Conservation (phyloP, 148 eudicot genomes). For the Rhododendron griersonianum region DNA sequence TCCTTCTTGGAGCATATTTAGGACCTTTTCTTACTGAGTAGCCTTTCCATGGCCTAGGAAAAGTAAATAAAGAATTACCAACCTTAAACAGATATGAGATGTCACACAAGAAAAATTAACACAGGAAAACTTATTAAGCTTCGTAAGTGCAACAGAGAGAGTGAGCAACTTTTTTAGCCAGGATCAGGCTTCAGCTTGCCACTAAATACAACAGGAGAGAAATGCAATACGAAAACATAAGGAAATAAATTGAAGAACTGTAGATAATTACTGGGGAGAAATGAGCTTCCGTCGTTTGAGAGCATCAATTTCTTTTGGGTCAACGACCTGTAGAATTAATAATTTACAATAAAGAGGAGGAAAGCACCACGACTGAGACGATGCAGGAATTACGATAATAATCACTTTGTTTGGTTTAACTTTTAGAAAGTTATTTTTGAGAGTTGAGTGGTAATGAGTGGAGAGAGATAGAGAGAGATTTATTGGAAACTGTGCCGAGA, state of each 20-base stretch:
- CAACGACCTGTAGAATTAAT: conserved; percentile 48
- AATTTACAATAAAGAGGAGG: neutral
- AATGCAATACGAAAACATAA: neutral
- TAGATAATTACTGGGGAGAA: conserved; percentile 52
- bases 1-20: conserved; percentile 78
- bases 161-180: neutral
- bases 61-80: no score
- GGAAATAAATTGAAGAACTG: neutral
- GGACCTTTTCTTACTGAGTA: conserved; percentile 73
- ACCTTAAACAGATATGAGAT: no score
- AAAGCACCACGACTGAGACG: neutral
- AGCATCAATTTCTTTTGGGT: conserved; percentile 56
- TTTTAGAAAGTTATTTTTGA: no score
- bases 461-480: no score
- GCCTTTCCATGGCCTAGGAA: conserved; percentile 79
- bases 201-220: neutral
- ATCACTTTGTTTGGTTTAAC: no score
- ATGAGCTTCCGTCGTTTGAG: conserved; percentile 81
- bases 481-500: no score
- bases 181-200: neutral
- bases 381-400: neutral
- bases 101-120: no score
- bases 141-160: neutral
- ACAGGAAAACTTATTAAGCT: no score
- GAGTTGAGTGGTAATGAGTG: no score